phyloP scores from a whole-genome alignment of 192 early-diverging fungal species.

The Coemansia nantahalensis region DNA sequence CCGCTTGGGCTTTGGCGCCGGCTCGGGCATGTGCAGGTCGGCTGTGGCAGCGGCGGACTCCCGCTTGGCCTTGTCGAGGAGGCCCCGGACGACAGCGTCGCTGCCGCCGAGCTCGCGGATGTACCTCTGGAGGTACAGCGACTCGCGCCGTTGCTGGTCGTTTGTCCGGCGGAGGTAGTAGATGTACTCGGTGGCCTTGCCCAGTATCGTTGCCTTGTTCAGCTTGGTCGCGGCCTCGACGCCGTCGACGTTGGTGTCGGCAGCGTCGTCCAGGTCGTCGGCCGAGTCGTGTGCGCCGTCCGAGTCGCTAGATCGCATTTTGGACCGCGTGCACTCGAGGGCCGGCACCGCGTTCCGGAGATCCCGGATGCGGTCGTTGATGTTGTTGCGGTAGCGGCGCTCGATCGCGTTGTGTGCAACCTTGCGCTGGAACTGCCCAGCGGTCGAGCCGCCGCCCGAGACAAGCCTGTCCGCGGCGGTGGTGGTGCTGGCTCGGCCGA shows the following conservation, averaged over 20 bases:
- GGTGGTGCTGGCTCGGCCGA: conserved; percentile 14
- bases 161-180: conserved; percentile 47
- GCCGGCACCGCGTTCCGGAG: conserved; percentile 85
- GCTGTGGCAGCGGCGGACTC: conserved; percentile 33
- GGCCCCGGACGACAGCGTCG: conserved; percentile 13
- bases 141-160: conserved; percentile 44
- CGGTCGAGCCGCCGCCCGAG: neutral
- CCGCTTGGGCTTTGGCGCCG: conserved; percentile 19
- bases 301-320: conserved; percentile 32
- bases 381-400: conserved; percentile 92
- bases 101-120: conserved; percentile 33
- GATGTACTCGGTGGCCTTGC: conserved; percentile 93
- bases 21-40: conserved; percentile 25
- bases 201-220: conserved; percentile 92
- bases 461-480: neutral
- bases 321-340: conserved; percentile 53
- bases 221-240: conserved; percentile 81
- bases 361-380: conserved; percentile 92
- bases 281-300: conserved; percentile 41
- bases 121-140: conserved; percentile 30
- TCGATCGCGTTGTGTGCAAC: conserved; percentile 96
- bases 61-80: conserved; percentile 23
- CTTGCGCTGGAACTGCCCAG: conserved; percentile 69
- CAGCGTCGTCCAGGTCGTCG: conserved; percentile 29
- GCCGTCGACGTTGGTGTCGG: conserved; percentile 65